phyloP scores from a whole-genome alignment of 331 rosid genomes.

The Acacia concinna region DNA sequence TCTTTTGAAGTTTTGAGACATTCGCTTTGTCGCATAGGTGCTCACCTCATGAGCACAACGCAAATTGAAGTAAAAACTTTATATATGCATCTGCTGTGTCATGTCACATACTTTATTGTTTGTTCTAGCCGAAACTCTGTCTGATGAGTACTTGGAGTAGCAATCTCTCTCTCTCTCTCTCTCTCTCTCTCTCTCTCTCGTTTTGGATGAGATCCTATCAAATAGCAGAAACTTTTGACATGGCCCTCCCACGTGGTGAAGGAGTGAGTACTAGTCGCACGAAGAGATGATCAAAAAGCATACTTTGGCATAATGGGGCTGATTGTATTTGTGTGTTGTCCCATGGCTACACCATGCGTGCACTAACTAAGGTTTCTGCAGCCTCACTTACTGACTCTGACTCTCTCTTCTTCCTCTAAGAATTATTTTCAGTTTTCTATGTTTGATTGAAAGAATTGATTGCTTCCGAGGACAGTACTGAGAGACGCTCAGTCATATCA shows the following conservation, averaged over 20 bases:
- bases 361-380: constrained; percentile 12
- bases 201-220: constrained; percentile 10
- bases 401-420: constrained; percentile 14
- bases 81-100: background rate
- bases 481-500: background rate
- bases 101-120: constrained; percentile 24
- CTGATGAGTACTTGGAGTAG: constrained; percentile 12
- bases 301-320: constrained; percentile 31
- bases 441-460: constrained; percentile 26
- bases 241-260: constrained; percentile 40
- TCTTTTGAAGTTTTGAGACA: constrained; percentile 17
- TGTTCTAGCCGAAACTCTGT: constrained; percentile 10
- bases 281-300: constrained; percentile 18
- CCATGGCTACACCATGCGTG: constrained; percentile 2
- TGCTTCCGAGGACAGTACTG: constrained; percentile 5
- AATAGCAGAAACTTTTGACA: constrained; percentile 32
- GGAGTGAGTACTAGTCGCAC: constrained; percentile 13
- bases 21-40: constrained; percentile 20
- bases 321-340: constrained; percentile 19
- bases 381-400: background rate
- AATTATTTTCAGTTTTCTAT: background rate
- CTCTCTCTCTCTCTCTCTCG: constrained; percentile 14
- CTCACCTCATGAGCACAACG: constrained; percentile 21
- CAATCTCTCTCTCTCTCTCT: constrained; percentile 5
- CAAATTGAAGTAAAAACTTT: constrained; percentile 15